These are phyloP conservation scores for Elsinoe batatas DNA, from an alignment of 2,329 filamentous ascomycete genomes.

Conservation along the genomic window DNA sequence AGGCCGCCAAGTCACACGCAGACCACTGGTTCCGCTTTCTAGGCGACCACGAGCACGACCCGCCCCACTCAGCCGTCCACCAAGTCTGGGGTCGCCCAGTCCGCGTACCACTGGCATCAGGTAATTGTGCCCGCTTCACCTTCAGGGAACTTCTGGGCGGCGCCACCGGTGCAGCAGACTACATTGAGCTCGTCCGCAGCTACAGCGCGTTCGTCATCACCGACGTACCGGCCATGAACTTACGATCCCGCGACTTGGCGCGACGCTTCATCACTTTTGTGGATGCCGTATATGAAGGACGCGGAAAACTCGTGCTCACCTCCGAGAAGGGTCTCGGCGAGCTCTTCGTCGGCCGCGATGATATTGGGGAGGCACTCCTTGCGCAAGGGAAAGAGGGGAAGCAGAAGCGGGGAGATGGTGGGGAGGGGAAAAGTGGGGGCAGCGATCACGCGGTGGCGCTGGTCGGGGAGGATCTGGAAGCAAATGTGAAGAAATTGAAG, in stretches of 20 bases:
- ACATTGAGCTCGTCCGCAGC: constrained; percentile 77
- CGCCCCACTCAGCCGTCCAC: constrained; percentile 69
- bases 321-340: constrained; percentile 75
- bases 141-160: constrained; percentile 89
- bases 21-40: constrained; percentile 95
- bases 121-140: constrained; percentile 78
- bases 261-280: constrained; percentile 95
- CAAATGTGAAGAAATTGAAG: constrained; percentile 77
- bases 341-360: constrained; percentile 51
- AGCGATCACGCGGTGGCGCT: constrained; percentile 82
- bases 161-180: constrained; percentile 88
- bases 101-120: constrained; percentile 75
- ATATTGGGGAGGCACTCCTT: constrained; percentile 38
- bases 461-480: constrained; percentile 78
- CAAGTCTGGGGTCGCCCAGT: constrained; percentile 90
- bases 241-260: constrained; percentile 75
- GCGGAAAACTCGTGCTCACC: constrained; percentile 92
- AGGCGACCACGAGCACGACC: constrained; percentile 66
- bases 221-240: constrained; percentile 83
- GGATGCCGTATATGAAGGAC: constrained; percentile 84
- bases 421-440: constrained; percentile 64
- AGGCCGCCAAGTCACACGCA: constrained; percentile 66
- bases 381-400: constrained; percentile 19
- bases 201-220: constrained; percentile 93
- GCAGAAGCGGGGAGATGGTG: constrained; percentile 36